Evolutionary conservation across 106 monocot genomes (phyloP).

Genomic region (Dendrobium chrysotoxum): DNA sequence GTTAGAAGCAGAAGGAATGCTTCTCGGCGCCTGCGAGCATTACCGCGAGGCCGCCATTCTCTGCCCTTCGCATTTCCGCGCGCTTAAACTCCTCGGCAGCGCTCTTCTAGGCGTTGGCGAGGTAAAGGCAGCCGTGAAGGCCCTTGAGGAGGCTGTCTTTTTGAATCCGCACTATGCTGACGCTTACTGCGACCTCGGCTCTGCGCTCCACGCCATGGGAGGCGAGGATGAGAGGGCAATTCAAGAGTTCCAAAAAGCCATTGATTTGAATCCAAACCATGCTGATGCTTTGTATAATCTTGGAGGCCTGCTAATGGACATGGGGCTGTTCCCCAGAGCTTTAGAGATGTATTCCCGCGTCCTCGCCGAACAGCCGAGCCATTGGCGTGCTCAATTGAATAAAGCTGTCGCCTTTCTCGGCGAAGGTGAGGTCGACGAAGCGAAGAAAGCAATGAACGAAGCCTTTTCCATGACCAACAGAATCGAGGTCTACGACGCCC

Average conservation of each 20-base stretch:
- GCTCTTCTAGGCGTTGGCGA: slow-evolving; percentile 73
- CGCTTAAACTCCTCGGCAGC: slow-evolving; percentile 73
- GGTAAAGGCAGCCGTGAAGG: slow-evolving; percentile 70
- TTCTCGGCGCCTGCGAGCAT: slow-evolving; percentile 74
- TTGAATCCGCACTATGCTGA: slow-evolving; percentile 56
- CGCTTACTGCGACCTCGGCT: slow-evolving; percentile 76
- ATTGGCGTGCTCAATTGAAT: slow-evolving; percentile 76
- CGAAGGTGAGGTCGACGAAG: slow-evolving; percentile 62
- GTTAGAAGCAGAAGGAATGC: slow-evolving; percentile 66
- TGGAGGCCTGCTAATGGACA: slow-evolving; percentile 71
- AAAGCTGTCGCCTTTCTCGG: slow-evolving; percentile 66
- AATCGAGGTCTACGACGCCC: slow-evolving; percentile 76
- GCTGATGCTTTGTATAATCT: slow-evolving; percentile 78
- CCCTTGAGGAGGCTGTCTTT: slow-evolving; percentile 61
- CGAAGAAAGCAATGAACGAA: slow-evolving; percentile 61
- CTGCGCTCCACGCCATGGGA: slow-evolving; percentile 50
- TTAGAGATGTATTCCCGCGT: slow-evolving; percentile 78
- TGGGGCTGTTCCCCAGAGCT: slow-evolving; percentile 49
- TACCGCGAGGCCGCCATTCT: slow-evolving; percentile 78
- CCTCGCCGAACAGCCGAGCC: slow-evolving; percentile 37
- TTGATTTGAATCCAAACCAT: slow-evolving; percentile 73
- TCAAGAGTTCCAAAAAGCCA: slow-evolving; percentile 83
- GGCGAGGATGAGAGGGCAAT: slow-evolving; percentile 76
- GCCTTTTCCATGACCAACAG: slow-evolving; percentile 81
- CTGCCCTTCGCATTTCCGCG: slow-evolving; percentile 56